Evolutionary conservation across 2,329 filamentous ascomycete genomes (phyloP), one percentile per base, ranked within the genome.

Genomic region (Teratosphaeria nubilosa): DNA sequence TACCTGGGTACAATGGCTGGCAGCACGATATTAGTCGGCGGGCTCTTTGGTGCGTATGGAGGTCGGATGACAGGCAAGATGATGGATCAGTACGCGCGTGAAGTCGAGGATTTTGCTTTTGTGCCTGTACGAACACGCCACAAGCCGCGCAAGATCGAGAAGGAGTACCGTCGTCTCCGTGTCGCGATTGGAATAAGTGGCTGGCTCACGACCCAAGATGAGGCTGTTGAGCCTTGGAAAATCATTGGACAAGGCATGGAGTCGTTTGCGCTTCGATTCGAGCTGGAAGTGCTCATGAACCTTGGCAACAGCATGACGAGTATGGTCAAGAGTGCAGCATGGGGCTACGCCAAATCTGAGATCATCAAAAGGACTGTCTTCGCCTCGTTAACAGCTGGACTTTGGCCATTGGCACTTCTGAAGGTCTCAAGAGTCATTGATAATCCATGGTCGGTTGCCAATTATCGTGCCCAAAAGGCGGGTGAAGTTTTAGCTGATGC

Each of bases 11-110:
- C 85, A 20, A 79, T 96, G 68, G 87, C 90, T 1, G 86, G 91
- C 41, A 94, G 87, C 61, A 83, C 86, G 5, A 82, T 94, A 16
- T 78, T 91, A 50, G 86, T 96, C 31, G 92, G 91, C 16, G 84
- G 87, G 41, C 76, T 97, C 45, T 96, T 97, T 68, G 94, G 94
- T 9, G 89, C 94, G n/a, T 96, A 95, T 69, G 88, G 88, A 51
- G 85, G 86, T 1, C 83, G 86, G 37, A 91, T 95, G 80, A 88
- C 88, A 0, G 84, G 86, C 56, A 86, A 91, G 70, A 90, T 91
- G 79, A 88, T 96, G 80, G 90, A 96, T 63, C 80, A 86, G n/a
- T 95, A 95, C 70, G 82, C 87, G 11, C 85, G 85, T 64, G 90
- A 96, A 63, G 86, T 97, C 16, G 85, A 90, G 66, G 91, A 97